These are phyloP conservation scores for Phialocephala sp. DNA, from an alignment of 2,329 filamentous ascomycete genomes.

Conservation along the genomic window DNA sequence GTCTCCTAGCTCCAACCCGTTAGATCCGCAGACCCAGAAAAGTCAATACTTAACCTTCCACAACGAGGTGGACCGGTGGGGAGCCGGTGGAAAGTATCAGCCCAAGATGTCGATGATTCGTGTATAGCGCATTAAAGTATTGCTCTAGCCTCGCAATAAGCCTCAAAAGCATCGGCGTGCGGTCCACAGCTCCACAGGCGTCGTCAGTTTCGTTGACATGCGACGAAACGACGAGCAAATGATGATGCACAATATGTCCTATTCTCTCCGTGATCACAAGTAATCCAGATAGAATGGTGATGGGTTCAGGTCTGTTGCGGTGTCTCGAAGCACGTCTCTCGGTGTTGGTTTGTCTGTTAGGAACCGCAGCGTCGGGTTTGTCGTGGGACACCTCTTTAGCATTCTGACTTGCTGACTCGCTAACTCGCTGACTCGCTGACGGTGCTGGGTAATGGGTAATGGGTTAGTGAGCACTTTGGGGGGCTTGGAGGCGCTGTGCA, in stretches of 20 bases:
- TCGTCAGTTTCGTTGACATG: constrained; percentile 21
- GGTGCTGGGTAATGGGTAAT: constrained; percentile 15
- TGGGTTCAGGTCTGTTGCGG: not conserved
- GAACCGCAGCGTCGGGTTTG: constrained; percentile 8
- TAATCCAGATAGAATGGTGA: not conserved
- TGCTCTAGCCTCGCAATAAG: not conserved
- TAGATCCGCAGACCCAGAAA: not conserved
- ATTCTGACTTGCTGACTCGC: constrained; percentile 8
- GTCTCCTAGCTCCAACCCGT: not conserved
- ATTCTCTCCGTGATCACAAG: not conserved
- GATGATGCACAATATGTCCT: not conserved
- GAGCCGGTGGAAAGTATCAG: not conserved
- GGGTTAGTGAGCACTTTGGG: constrained; percentile 16
- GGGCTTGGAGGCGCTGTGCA: constrained; percentile 11
- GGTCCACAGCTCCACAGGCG: constrained; percentile 20
- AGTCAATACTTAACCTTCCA: constrained; percentile 10
- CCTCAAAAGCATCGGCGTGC: not conserved
- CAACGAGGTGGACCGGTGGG: not conserved
- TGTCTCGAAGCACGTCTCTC: not conserved
- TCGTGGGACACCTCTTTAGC: not conserved
- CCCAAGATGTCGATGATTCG: constrained; percentile 10
- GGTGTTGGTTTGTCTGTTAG: not conserved
- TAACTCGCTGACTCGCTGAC: constrained; percentile 6
- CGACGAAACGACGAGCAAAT: not conserved
- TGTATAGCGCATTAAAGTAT: constrained; percentile 18